Evolutionary conservation across 768 basidiomycete genomes (phyloP), one percentile per base, ranked within the genome.

Genomic region (Kwoniella botswanensis): DNA sequence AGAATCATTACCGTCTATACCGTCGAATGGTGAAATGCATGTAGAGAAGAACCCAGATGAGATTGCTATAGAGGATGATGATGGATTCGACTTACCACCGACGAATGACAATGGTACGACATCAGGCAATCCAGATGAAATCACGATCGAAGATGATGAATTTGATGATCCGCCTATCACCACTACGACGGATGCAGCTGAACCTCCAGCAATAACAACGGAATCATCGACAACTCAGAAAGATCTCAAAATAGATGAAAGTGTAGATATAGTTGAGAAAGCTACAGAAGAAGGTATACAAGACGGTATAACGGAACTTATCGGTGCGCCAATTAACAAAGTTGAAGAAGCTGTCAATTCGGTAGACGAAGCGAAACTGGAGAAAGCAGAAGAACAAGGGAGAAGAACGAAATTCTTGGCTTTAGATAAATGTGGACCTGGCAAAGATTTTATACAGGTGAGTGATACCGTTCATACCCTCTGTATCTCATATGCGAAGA

Each of bases 391-490:
- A 12, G 54, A 53, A 17, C 9, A 54, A 64, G 79, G 43, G 46
- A 73, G 73, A 35, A 82, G 86, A 70, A 98, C 95, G 0, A 88
- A 86, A 53, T 98, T 98, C 83, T 84, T 98, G 17, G 94, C 94
- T 4, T 85, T 98, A 3, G 93, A 95, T 83, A 98, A 98, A 82
- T 96, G 94, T 72, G 86, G 93, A 3, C 85, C 85, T 0, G 86
- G 85, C 7, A 88, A 91, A 63, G 87, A 90, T 57, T 96, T 92
- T 81, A 86, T 97, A 18, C 93, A 96, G 87, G 93, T 92, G 71
- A 52, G 82, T 1, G 6, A 35, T 35, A 35, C 35, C 7, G 35
- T 67, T 53, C 29, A 26, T 12, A 58, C 42, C 6, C 5, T 35
- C 29, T 29, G 4, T 4, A 29, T 6, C 29, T 29, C 29, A 4